phyloP scores from a whole-genome alignment of 306 rosid species.

The Albizia julibrissin region DNA sequence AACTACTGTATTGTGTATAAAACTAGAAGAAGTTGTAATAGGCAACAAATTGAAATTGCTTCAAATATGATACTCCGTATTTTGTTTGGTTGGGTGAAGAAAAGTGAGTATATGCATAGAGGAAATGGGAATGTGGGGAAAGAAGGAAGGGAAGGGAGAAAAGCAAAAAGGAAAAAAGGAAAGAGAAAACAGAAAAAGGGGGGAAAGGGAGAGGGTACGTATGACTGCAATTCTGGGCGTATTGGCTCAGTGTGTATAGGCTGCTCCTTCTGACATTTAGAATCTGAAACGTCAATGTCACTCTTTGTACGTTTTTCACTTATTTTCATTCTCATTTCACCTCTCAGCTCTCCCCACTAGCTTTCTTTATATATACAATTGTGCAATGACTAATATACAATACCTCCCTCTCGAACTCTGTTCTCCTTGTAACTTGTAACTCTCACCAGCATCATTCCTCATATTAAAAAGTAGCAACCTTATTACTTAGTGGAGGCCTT shows the following conservation, averaged over 20 bases:
- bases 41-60: neutral
- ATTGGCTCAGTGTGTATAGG: neutral
- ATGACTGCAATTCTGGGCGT: constrained; percentile 12
- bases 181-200: neutral
- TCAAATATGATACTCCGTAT: too few relatives aligned
- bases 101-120: neutral
- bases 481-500: neutral
- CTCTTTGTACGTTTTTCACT: constrained; percentile 54
- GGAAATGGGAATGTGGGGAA: neutral
- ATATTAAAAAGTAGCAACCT: neutral
- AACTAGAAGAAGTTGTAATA: neutral
- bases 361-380: neutral
- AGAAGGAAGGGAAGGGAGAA: neutral
- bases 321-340: constrained; percentile 68
- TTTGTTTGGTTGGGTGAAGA: too few relatives aligned
- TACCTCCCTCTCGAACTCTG: constrained; percentile 49
- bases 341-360: constrained; percentile 35
- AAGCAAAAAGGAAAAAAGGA: neutral
- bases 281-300: constrained; percentile 98
- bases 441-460: neutral
- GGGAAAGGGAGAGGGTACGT: neutral
- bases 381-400: too few relatives aligned
- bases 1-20: too few relatives aligned
- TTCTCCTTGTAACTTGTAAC: neutral
- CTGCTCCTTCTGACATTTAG: constrained; percentile 64